Base-by-base conservation (phyloP, 768 basidiomycete genomes). In the Boletus sensibilis region DNA sequence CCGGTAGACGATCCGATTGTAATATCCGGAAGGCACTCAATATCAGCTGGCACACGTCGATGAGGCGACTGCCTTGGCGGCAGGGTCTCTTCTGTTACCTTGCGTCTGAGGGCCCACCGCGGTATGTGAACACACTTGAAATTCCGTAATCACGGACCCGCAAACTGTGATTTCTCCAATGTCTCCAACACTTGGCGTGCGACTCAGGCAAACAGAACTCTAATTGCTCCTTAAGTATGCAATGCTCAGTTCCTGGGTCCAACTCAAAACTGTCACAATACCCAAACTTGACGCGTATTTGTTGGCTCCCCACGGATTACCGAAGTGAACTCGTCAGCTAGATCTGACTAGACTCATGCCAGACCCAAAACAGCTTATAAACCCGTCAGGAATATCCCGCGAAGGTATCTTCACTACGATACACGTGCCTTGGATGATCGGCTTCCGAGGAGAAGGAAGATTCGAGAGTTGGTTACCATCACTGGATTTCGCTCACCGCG, bases 21-120 rank as follows among this genome's bases (percentile, higher is more conserved):
- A 61, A 66, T 56, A 54, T 60, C 59, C 39, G 41, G 51, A 65
- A 45, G 47, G 33, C 34, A 47, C 46, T 49, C 55, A 40, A 55
- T 56, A 43, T 56, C 47, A 53, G 38, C 52, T 55, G 51, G 37
- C 40, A 42, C 50, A 60, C 56, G 42, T 50, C 57, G 27, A 45
- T n/a, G 18, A 41, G 35, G 33, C 6, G 34, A 29, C 37, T 42
- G 29, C 34, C 21, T 38, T 6, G 31, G 41, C 23, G n/a, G 20
- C 40, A 23, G 33, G 4, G 39, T 16, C 18, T 39, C 25, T 33
- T 31, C 8, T 31, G 27, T 35, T 47, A 14, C 34, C 10, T 23
- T 20, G 12, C 8, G 11, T 34, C 31, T 25, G 44, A 52, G 13
- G 43, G 34, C 25, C 9, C 33, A 42, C 20, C 8, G 14, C 29